Evolutionary conservation across 192 early-diverging fungal genomes (phyloP).

Genomic region (Backusella psychrophila): DNA sequence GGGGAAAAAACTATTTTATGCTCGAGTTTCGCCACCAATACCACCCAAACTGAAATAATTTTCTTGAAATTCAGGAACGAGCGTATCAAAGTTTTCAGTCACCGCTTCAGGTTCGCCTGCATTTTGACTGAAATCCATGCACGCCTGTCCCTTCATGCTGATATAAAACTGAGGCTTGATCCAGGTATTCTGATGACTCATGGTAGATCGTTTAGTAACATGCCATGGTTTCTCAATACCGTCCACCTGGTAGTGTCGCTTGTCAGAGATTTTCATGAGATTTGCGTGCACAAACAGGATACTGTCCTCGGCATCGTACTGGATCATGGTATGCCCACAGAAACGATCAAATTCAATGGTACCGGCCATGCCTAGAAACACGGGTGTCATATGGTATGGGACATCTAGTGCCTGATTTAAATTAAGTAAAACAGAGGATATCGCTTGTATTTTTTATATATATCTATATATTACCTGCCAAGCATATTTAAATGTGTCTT

Average conservation of each 20-base stretch:
- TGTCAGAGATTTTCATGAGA: conserved; percentile 29
- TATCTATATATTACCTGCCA: conserved; percentile 35
- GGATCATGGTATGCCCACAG: conserved; percentile 33
- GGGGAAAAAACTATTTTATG: neutral
- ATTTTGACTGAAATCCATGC: conserved; percentile 21
- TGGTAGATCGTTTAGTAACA: conserved; percentile 17
- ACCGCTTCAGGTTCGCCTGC: conserved; percentile 22
- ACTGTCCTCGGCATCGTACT: conserved; percentile 8
- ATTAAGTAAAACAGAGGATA: neutral
- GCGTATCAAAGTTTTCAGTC: conserved; percentile 5
- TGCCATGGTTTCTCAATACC: conserved; percentile 20
- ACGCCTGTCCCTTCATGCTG: conserved; percentile 8
- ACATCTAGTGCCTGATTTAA: conserved; percentile 14
- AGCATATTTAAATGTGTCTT: conserved; percentile 36
- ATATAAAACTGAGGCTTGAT: conserved; percentile 28
- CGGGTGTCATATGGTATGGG: conserved; percentile 23
- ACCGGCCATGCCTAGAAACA: conserved; percentile 29
- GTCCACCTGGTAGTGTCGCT: neutral
- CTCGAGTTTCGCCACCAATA: conserved; percentile 19
- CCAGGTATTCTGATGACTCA: conserved; percentile 16
- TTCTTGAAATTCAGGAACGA: conserved; percentile 22
- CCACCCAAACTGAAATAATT: conserved; percentile 29
- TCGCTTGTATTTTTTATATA: no score
- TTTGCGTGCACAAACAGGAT: conserved; percentile 32
- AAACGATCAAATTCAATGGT: conserved; percentile 18